Evolutionary conservation across 495 filamentous ascomycete species (phyloP).

Genomic region (Clavariopsis aquatica): DNA sequence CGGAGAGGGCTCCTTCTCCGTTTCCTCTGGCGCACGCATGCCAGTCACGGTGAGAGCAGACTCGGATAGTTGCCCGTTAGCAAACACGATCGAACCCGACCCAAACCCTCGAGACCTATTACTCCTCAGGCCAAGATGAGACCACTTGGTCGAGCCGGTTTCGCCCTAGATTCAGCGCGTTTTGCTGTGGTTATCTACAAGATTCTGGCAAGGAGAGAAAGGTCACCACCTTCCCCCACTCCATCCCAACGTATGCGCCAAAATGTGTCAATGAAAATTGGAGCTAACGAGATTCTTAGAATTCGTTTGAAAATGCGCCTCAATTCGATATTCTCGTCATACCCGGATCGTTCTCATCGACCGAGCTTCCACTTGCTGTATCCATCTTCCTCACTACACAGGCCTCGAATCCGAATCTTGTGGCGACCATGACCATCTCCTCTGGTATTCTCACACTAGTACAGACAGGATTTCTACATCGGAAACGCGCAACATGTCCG

Average conservation of each 20-base stretch:
- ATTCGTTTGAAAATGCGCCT: conserved; percentile 25
- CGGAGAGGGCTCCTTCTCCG: conserved; percentile 29
- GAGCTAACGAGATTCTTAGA: conserved; percentile 2
- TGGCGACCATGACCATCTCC: conserved; percentile 26
- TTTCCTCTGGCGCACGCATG: conserved; percentile 28
- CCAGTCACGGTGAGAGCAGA: conserved; percentile 32
- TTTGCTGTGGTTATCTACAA: not conserved
- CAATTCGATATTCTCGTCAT: conserved; percentile 31
- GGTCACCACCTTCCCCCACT: conserved; percentile 22
- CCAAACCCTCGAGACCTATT: not conserved
- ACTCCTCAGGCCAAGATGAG: conserved; percentile 14
- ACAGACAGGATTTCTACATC: conserved; percentile 22
- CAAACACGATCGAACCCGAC: conserved; percentile 3
- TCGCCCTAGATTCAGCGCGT: conserved; percentile 11
- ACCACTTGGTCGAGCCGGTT: conserved; percentile 16
- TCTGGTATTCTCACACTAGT: conserved; percentile 26
- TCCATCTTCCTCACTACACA: conserved; percentile 20
- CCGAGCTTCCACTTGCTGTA: conserved; percentile 11
- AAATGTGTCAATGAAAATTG: not conserved
- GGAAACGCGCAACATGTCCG: conserved; percentile 18
- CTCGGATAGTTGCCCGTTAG: conserved; percentile 4
- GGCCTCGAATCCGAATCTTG: conserved; percentile 4
- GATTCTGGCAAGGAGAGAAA: conserved; percentile 25
- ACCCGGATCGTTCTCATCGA: conserved; percentile 25
- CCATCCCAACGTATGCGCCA: not conserved